Evolutionary conservation across 352 stramenopile genomes (phyloP), one percentile per base, ranked within the genome.

Genomic region (Phytophthora capsici): DNA sequence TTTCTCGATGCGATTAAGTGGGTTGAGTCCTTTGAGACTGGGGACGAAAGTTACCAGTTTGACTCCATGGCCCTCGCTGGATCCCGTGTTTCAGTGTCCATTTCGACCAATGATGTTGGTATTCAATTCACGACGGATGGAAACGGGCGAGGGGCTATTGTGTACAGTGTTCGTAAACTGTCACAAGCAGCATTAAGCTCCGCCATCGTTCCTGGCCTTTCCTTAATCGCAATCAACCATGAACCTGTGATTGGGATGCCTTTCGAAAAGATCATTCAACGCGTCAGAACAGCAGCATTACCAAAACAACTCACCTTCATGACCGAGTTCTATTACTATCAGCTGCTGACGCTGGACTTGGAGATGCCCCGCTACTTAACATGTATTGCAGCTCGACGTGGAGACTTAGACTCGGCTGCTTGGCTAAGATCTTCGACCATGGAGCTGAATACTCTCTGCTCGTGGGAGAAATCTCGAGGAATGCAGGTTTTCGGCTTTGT

Each of bases 301-400:
- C 88, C 88, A 0, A 96, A 96, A 63, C 82, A 82, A 10, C 63
- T 96, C 20, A 92, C 83, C 6, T 96, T 96, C 51, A 75, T 96
- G 64, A 84, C 82, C 7, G 86, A 94, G 49, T 90, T 93, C 62
- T 93, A 89, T 57, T 93, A 95, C 69, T 93, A 96, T 56, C 80
- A 93, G 57, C 54, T 94, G 38, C 63, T 93, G 16, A 86, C 84
- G 5, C 69, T 93, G 12, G 86, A 94, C 55, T 57, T 48, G 25
- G 81, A 95, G 36, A 91, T 94, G 84, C 90, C 88, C 63, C 82
- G 82, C 49, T 95, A 94, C 56, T 57, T 95, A 13, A 65, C 84
- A 55, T 95, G 86, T 49, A 58, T 92, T 19, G 86, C 82, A 28
- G 86, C 85, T 8, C 71, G 72, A 22, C 85, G 88, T 20, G 86